Evolutionary conservation across 345 rosid species (phyloP).

Genomic region (Pugionium dolabratum): DNA sequence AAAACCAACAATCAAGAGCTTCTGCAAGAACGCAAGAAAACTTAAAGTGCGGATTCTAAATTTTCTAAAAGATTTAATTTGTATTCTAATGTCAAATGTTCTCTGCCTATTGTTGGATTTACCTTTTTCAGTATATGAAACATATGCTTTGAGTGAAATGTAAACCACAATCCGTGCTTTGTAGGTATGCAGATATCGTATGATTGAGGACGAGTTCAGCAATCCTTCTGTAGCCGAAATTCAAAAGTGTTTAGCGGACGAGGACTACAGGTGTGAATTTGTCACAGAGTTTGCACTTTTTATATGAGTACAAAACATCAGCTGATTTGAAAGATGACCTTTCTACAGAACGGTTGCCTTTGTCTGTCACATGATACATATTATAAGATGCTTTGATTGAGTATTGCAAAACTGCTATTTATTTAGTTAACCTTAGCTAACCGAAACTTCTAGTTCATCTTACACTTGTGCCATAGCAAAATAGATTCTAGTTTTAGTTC

Average conservation of each 20-base stretch:
- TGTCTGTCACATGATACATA: constrained; percentile 1
- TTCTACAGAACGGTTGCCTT: neutral
- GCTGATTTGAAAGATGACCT: constrained; percentile 17
- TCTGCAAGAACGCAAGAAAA: constrained; percentile 90
- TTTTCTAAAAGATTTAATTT: neutral
- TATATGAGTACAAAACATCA: constrained; percentile 11
- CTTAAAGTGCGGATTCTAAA: constrained; percentile 59
- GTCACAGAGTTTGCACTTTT: constrained; percentile 11
- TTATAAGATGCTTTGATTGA: constrained; percentile 1
- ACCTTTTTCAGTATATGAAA: constrained; percentile 12
- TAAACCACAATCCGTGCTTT: constrained; percentile 26
- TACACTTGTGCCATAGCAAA: constrained; percentile 5
- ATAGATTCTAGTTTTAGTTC: constrained; percentile 11
- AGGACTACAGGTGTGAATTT: constrained; percentile 70
- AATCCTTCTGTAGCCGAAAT: constrained; percentile 66
- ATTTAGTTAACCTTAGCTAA: constrained; percentile 7
- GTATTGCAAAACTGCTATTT: constrained; percentile 10
- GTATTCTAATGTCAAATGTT: neutral
- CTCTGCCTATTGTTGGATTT: constrained; percentile 5
- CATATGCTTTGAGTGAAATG: constrained; percentile 12
- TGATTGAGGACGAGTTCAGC: constrained; percentile 77
- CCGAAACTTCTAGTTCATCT: constrained; percentile 15
- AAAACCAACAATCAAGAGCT: constrained; percentile 65
- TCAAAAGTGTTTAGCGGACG: constrained; percentile 76
- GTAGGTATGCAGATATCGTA: constrained; percentile 80